Evolutionary conservation across 495 filamentous ascomycete species (phyloP), one percentile per base, ranked within the genome.

Genomic region (Beverwykella pulmonaria): DNA sequence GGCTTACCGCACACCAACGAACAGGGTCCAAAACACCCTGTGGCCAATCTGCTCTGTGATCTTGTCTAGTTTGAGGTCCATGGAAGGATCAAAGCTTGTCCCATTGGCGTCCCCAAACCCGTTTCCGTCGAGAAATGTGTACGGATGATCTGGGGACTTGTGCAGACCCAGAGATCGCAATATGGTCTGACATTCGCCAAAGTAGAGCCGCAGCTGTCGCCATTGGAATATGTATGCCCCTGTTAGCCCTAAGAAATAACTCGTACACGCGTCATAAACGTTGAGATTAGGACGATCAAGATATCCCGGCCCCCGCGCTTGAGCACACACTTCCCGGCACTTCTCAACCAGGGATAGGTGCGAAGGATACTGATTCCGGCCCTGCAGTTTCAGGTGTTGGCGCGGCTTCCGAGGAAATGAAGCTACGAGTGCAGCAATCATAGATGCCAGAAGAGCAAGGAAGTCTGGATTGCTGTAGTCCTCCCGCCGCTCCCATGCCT

Each of bases 211-310:
- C 70, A 84, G 88, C 1, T 82, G 78, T 53, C 86, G 84, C 78
- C 85, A 86, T 61, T 89, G 84, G 71, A 87, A 85, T 0, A 87
- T 88, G 74, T 91, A 89, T 1, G 81, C 83, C 3, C 85, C 84
- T n/a, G 86, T 87, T 25, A 92, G 73, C 2, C 82, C 90, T 14
- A 94, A 76, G 67, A 93, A 90, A 71, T 93, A 95, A 76, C 91
- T 94, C n/a, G 88, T 91, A 0, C 86, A 87, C 0, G 91, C 91
- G 76, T 95, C 92, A 63, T 94, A 88, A 1, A 94, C 83, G 1
- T 82, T 90, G 32, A 90, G 79, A 17, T 83, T 72, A 2, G 75
- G 84, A 15, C 84, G 82, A 68, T 87, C 81, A 46, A 88, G 82
- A 71, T 92, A 93, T 9, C 82, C 82, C 1, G 82, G 69, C 5